Conservation (phyloP, 139 green algal genomes). For the Chlorella sp. region DNA sequence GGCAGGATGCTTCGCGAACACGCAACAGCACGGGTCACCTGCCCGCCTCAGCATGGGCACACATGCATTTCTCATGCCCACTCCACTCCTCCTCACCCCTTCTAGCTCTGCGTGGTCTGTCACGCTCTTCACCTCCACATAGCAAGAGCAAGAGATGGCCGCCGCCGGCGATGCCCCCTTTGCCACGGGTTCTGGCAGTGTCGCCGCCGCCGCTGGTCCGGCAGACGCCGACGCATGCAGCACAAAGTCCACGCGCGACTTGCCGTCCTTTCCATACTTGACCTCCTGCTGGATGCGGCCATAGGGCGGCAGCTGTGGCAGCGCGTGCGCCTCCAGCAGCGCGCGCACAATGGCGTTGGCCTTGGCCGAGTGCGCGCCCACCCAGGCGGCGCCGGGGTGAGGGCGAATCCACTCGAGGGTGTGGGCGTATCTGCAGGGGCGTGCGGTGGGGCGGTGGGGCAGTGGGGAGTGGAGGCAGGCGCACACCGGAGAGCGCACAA, state of each 20-base stretch:
- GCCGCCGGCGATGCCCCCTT: background rate
- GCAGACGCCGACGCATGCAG: conserved; percentile 1
- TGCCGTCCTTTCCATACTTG: conserved; percentile 34
- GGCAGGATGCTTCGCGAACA: too few relatives aligned
- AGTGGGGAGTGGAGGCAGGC: too few relatives aligned
- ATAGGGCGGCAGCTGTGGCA: conserved; percentile 46
- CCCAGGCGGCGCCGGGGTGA: conserved; percentile 3
- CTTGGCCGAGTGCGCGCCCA: conserved; percentile 60
- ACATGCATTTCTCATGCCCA: background rate
- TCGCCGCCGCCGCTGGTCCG: background rate
- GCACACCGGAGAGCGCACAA: too few relatives aligned
- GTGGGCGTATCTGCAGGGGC: too few relatives aligned
- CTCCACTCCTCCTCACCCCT: background rate
- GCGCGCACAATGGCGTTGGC: conserved; percentile 62
- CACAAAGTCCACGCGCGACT: conserved; percentile 42
- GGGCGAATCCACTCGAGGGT: conserved; percentile 60
- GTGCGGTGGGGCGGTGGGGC: too few relatives aligned
- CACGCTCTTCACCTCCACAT: conserved; percentile 69
- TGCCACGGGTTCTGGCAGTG: background rate
- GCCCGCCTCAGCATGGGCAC: too few relatives aligned
- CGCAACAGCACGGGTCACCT: too few relatives aligned
- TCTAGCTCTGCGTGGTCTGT: conserved; percentile 40
- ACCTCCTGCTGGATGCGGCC: conserved; percentile 46
- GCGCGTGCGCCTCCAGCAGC: conserved; percentile 26
- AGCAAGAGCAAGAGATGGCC: background rate